phyloP scores from a whole-genome alignment of 345 rosid species.

The Microthlaspi erraticum region DNA sequence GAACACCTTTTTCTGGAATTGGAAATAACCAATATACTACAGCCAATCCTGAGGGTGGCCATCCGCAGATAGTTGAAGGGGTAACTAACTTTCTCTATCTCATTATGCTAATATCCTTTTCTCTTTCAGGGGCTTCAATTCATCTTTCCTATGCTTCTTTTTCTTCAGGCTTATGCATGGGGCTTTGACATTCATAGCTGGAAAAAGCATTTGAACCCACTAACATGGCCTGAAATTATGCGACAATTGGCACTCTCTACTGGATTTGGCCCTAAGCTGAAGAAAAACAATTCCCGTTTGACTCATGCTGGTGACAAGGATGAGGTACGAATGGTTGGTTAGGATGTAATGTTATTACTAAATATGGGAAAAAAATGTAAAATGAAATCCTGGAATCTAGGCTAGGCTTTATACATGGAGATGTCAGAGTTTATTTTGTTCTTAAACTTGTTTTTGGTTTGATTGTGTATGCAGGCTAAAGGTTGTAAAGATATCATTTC shows the following conservation, averaged over 20 bases:
- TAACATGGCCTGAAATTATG: constrained; percentile 97
- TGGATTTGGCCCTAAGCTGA: constrained; percentile 90
- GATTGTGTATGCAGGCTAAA: constrained; percentile 65
- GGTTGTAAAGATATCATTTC: constrained; percentile 76
- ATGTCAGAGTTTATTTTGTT: not conserved
- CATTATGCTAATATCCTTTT: constrained; percentile 7
- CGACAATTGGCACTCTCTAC: constrained; percentile 89
- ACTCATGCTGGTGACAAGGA: constrained; percentile 55
- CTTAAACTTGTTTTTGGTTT: constrained; percentile 13
- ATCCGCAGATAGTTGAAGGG: constrained; percentile 95
- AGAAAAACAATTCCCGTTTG: constrained; percentile 57
- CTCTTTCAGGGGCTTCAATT: constrained; percentile 28
- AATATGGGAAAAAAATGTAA: constrained; percentile 12
- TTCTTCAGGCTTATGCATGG: constrained; percentile 90
- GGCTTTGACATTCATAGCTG: constrained; percentile 96
- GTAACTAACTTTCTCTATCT: constrained; percentile 51
- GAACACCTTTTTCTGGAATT: constrained; percentile 82
- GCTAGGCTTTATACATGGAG: constrained; percentile 29
- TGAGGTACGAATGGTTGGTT: constrained; percentile 56
- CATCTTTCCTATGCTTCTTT: constrained; percentile 13
- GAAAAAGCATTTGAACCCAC: constrained; percentile 82
- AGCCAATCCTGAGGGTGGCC: constrained; percentile 98
- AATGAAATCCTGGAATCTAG: constrained; percentile 7
- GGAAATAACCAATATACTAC: constrained; percentile 78
- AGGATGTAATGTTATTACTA: constrained; percentile 16